phyloP scores from a whole-genome alignment of 306 rosid genomes.

The Pyrus communis region DNA sequence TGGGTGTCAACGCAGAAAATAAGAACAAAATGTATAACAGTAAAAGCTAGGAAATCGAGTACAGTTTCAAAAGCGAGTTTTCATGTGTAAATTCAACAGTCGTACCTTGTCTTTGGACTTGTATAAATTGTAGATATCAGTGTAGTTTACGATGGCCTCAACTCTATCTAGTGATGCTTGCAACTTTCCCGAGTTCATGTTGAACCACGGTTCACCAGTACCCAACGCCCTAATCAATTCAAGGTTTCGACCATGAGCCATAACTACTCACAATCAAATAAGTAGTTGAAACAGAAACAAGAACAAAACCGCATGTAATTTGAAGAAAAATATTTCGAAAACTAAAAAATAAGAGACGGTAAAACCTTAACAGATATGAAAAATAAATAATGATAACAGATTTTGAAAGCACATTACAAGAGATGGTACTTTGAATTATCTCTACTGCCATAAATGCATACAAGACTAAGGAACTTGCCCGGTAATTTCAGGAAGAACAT shows the following conservation, averaged over 20 bases:
- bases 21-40: neutral
- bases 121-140: constrained; percentile 29
- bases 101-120: constrained; percentile 20
- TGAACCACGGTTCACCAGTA: constrained; percentile 77
- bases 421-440: neutral
- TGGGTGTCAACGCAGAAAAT: neutral
- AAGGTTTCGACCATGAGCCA: constrained; percentile 8
- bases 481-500: constrained; percentile 80
- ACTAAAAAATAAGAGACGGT: neutral
- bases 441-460: constrained; percentile 4
- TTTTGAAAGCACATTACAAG: neutral
- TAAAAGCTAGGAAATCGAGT: neutral
- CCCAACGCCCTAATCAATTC: constrained; percentile 59
- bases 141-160: constrained; percentile 73
- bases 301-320: neutral
- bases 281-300: constrained; percentile 1
- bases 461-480: constrained; percentile 52
- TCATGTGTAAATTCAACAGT: neutral
- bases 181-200: constrained; percentile 75
- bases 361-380: neutral
- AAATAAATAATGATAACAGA: neutral
- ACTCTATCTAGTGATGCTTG: constrained; percentile 93
- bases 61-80: neutral
- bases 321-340: neutral
- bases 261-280: neutral